phyloP scores from a whole-genome alignment of 2,329 filamentous ascomycete species.

The Xylariaceae sp. region DNA sequence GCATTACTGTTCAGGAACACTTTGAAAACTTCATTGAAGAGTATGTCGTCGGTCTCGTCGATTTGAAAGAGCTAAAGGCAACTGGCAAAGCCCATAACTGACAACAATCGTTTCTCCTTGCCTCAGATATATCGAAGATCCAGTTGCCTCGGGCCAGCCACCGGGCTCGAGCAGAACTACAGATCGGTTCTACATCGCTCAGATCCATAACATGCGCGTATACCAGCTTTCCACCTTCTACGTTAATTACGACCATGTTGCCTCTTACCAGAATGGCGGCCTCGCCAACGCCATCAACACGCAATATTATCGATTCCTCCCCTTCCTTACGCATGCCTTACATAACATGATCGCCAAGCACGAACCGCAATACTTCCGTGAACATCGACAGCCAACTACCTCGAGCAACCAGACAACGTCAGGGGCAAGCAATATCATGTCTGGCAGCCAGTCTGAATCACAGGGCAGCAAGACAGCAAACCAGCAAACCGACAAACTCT shows the following conservation, averaged over 20 bases:
- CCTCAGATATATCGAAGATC: constrained; percentile 61
- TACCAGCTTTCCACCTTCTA: constrained; percentile 80
- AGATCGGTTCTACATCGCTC: constrained; percentile 78
- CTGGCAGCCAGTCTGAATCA: constrained; percentile 56
- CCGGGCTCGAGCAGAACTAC: constrained; percentile 63
- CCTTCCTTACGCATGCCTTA: constrained; percentile 80
- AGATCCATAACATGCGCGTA: constrained; percentile 70
- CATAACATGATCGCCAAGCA: constrained; percentile 94
- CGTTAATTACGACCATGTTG: constrained; percentile 80
- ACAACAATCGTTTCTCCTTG: background rate
- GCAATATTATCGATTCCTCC: constrained; percentile 92
- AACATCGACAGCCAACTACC: constrained; percentile 79
- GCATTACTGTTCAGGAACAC: constrained; percentile 65
- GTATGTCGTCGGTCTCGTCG: constrained; percentile 40
- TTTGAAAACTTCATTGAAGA: constrained; percentile 77
- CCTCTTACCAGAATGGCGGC: constrained; percentile 68
- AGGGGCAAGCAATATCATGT: constrained; percentile 56
- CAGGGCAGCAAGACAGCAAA: constrained; percentile 72
- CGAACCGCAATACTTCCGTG: constrained; percentile 87
- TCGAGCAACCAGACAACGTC: constrained; percentile 68
- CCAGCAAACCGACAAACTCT: constrained; percentile 95
- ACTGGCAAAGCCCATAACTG: background rate
- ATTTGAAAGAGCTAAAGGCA: background rate
- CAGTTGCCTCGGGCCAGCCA: constrained; percentile 55
- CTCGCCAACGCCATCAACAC: constrained; percentile 80